Conservation (phyloP, 495 filamentous ascomycete species). For the Xylaria bambusicola region DNA sequence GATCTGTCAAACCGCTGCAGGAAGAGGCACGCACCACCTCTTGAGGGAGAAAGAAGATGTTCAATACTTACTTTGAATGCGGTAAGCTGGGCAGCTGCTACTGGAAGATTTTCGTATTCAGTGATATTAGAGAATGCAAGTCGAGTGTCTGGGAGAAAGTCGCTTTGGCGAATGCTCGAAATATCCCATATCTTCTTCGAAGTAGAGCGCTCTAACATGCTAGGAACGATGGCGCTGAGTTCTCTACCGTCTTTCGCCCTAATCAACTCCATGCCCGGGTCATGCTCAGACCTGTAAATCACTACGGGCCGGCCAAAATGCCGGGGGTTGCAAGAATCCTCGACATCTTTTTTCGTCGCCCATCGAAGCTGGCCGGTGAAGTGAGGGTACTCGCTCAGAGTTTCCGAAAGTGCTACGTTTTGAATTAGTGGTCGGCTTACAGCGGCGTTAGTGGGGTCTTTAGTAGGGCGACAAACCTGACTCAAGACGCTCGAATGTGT, state of each 20-base stretch:
- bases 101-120: slow-evolving; percentile 33
- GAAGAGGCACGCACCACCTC: background rate
- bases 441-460: background rate
- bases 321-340: slow-evolving; percentile 23
- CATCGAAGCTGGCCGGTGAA: slow-evolving; percentile 38
- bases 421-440: background rate
- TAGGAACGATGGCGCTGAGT: slow-evolving; percentile 33
- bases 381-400: slow-evolving; percentile 40
- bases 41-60: background rate
- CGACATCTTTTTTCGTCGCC: slow-evolving; percentile 24
- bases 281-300: slow-evolving; percentile 24
- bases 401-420: slow-evolving; percentile 30
- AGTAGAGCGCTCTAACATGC: slow-evolving; percentile 28
- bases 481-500: slow-evolving; percentile 32
- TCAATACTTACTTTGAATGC: slow-evolving; percentile 26
- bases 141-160: slow-evolving; percentile 20
- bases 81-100: slow-evolving; percentile 43
- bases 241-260: slow-evolving; percentile 21
- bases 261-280: slow-evolving; percentile 32
- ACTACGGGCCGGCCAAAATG: slow-evolving; percentile 26
- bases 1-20: too few species aligned
- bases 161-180: slow-evolving; percentile 24
- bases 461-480: background rate
- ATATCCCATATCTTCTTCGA: slow-evolving; percentile 33
- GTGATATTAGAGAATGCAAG: slow-evolving; percentile 27